Percentiles rank a stretch among this genome's conserved stretches.
phyloP scores from a whole-genome alignment of 2,329 filamentous ascomycete species.

The Penicillium sp. region DNA sequence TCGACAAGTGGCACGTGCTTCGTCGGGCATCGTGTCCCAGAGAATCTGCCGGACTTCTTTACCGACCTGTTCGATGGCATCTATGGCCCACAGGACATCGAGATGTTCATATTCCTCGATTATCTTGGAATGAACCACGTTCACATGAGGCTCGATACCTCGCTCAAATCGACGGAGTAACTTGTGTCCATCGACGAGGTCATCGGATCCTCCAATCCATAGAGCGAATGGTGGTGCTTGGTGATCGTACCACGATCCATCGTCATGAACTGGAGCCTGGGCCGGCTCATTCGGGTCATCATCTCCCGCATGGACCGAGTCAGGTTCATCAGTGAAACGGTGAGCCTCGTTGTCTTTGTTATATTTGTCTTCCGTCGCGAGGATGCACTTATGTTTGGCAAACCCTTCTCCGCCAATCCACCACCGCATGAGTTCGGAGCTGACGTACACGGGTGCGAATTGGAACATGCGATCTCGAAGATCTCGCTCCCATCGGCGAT shows the following conservation, averaged over 20 bases:
- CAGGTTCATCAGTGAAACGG: conserved; percentile 2
- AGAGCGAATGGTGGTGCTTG: conserved; percentile 76
- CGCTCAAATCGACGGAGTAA: conserved; percentile 68
- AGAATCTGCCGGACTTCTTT: conserved; percentile 72
- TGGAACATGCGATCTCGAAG: conserved; percentile 80
- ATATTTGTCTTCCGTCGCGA: conserved; percentile 69
- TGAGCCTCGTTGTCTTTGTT: conserved; percentile 50
- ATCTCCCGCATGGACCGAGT: not conserved
- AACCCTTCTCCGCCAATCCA: conserved; percentile 89
- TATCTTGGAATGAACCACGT: conserved; percentile 72
- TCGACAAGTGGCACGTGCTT: conserved; percentile 55
- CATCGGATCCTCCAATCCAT: conserved; percentile 79
- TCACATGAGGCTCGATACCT: conserved; percentile 73
- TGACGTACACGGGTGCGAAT: conserved; percentile 86
- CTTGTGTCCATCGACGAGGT: conserved; percentile 73
- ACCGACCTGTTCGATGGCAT: conserved; percentile 76
- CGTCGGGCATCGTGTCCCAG: conserved; percentile 64
- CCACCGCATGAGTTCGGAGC: conserved; percentile 87
- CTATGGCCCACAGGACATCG: conserved; percentile 92
- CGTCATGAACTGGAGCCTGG: conserved; percentile 17
- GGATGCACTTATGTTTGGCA: conserved; percentile 75
- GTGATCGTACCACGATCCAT: conserved; percentile 74
- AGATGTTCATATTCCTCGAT: conserved; percentile 88
- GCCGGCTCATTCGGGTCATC: conserved; percentile 12
- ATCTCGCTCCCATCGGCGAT: conserved; percentile 74